A percentile compares a stretch with the other conserved stretches of the same genome.
Evolutionary conservation across 2,329 filamentous ascomycete genomes (phyloP).

Genomic region (Metarhizium anisopliae): DNA sequence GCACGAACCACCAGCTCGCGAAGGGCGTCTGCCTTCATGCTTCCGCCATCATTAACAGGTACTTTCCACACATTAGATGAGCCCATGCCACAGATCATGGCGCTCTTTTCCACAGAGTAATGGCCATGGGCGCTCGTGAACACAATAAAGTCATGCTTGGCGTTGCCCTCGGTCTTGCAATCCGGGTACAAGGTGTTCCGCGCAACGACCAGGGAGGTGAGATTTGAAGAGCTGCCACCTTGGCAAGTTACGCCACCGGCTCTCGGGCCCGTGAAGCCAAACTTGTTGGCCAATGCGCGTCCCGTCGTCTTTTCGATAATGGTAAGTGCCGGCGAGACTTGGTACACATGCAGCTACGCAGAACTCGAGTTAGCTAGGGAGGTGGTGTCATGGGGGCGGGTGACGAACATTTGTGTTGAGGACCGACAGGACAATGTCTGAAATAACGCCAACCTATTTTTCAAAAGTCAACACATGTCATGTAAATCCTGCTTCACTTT

Average conservation of each 20-base stretch:
- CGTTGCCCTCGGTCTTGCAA: slow-evolving; percentile 67
- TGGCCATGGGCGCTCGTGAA: slow-evolving; percentile 89
- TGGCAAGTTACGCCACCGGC: slow-evolving; percentile 69
- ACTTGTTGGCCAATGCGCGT: slow-evolving; percentile 61
- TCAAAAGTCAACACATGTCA: slow-evolving; percentile 5
- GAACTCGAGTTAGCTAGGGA: neutral
- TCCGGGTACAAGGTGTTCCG: slow-evolving; percentile 76
- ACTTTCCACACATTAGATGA: slow-evolving; percentile 63
- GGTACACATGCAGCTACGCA: slow-evolving; percentile 71
- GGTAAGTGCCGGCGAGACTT: slow-evolving; percentile 82
- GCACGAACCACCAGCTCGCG: slow-evolving; percentile 53
- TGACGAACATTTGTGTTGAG: slow-evolving; percentile 76
- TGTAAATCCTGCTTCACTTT: neutral
- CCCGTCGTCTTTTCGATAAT: slow-evolving; percentile 81
- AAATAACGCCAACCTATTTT: slow-evolving; percentile 63
- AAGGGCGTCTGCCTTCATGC: slow-evolving; percentile 61
- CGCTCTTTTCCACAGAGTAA: slow-evolving; percentile 91
- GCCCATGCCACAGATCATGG: slow-evolving; percentile 82
- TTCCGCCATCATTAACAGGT: slow-evolving; percentile 61
- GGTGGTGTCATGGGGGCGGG: neutral
- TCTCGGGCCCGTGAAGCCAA: slow-evolving; percentile 64
- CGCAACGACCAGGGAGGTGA: slow-evolving; percentile 76
- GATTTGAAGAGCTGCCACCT: slow-evolving; percentile 78
- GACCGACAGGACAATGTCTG: slow-evolving; percentile 74
- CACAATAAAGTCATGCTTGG: slow-evolving; percentile 57